Percentiles rank a stretch among this genome's conserved stretches.
Conservation (phyloP, 2,329 filamentous ascomycete species). For the Microsporum canis region DNA sequence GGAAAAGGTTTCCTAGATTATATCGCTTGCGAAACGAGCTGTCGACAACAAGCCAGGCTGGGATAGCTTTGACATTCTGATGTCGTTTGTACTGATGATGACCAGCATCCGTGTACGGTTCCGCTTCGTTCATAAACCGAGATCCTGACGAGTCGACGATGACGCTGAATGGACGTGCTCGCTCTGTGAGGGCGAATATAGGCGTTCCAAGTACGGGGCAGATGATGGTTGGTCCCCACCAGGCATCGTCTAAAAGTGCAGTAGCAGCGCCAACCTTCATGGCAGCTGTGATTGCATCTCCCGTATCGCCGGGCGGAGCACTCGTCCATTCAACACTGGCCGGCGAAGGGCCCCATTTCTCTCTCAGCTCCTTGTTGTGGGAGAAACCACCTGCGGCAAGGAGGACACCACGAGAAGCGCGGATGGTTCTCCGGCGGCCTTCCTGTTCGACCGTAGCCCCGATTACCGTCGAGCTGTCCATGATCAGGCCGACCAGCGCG, state of each 20-base stretch:
- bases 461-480: constrained; percentile 13
- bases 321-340: constrained; percentile 14
- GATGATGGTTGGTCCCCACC: constrained; percentile 26
- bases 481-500: constrained; percentile 10
- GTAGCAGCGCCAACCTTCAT: constrained; percentile 22
- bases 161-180: constrained; percentile 25
- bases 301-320: constrained; percentile 21
- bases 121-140: constrained; percentile 29
- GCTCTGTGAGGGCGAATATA: constrained; percentile 21
- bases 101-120: constrained; percentile 23
- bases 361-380: constrained; percentile 22
- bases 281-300: constrained; percentile 19
- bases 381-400: constrained; percentile 30
- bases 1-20: constrained; percentile 13
- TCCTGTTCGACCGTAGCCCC: constrained; percentile 19
- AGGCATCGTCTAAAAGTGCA: constrained; percentile 25
- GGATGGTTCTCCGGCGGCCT: constrained; percentile 17
- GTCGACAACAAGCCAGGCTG: constrained; percentile 26
- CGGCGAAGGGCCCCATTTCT: constrained; percentile 16
- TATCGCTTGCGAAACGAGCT: constrained; percentile 24
- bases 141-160: constrained; percentile 26
- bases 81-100: constrained; percentile 15
- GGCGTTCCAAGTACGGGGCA: constrained; percentile 17
- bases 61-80: constrained; percentile 18
- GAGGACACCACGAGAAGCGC: constrained; percentile 23